These are phyloP conservation scores for Fusarium succisae DNA, from an alignment of 2,329 filamentous ascomycete species.

Conservation along the genomic window DNA sequence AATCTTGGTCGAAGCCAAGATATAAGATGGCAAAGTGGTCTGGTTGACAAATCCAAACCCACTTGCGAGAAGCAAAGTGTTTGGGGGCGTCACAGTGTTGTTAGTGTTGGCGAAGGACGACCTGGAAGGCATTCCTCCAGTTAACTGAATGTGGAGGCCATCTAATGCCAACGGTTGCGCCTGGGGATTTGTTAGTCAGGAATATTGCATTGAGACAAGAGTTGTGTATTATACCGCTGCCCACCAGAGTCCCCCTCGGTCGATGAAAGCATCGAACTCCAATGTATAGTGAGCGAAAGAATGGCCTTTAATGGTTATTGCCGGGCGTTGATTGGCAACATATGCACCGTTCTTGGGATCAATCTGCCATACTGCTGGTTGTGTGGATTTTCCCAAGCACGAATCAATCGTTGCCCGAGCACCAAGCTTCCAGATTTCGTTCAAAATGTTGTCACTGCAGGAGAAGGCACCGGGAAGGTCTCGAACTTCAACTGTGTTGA, in stretches of 20 bases:
- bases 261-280: slow-evolving; percentile 1
- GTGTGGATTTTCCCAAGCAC: background rate
- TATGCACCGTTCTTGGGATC: background rate
- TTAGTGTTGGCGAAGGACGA: slow-evolving; percentile 3
- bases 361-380: background rate
- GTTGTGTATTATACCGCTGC: background rate
- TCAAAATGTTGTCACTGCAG: background rate
- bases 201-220: background rate
- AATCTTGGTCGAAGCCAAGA: background rate
- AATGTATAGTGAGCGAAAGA: slow-evolving; percentile 1
- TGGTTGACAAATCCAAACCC: slow-evolving; percentile 6
- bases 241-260: slow-evolving; percentile 4
- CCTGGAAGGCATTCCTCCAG: background rate
- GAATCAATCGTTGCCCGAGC: background rate
- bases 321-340: background rate
- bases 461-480: background rate
- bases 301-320: background rate
- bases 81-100: background rate
- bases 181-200: background rate
- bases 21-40: slow-evolving; percentile 2
- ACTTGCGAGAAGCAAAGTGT: background rate
- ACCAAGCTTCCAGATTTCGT: slow-evolving; percentile 2
- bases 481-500: background rate
- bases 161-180: background rate
- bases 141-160: slow-evolving; percentile 1